These are phyloP conservation scores for Populus trichocarpa DNA, from an alignment of 441 rosid genomes.

Conservation along the genomic window DNA sequence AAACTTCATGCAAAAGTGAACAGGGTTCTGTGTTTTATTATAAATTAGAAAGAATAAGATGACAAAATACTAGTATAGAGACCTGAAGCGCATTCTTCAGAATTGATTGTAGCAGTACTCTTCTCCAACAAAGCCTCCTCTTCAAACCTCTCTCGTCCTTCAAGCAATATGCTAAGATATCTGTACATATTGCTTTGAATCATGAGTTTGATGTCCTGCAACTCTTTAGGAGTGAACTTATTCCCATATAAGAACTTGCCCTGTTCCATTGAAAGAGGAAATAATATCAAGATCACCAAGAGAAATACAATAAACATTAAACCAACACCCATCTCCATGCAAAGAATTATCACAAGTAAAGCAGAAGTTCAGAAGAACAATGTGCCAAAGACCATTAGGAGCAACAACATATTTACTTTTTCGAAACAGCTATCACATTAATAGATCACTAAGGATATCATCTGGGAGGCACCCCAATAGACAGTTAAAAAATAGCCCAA, in stretches of 20 bases:
- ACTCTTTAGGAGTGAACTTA: conserved; percentile 45
- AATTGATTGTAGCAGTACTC: conserved; percentile 6
- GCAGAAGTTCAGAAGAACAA: background rate
- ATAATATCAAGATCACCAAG: background rate
- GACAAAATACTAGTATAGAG: background rate
- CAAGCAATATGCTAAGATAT: conserved; percentile 61
- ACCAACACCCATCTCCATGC: background rate
- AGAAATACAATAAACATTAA: background rate
- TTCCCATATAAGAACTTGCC: conserved; percentile 57
- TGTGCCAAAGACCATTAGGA: background rate
- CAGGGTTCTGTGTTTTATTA: background rate
- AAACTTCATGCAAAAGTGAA: too few species aligned
- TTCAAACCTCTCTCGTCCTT: conserved; percentile 62
- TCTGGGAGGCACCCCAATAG: background rate
- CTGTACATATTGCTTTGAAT: conserved; percentile 63
- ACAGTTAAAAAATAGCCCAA: background rate
- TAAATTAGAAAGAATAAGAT: background rate
- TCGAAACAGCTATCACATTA: background rate
- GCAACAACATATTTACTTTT: background rate
- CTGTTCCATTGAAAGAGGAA: conserved; percentile 27
- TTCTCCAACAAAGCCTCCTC: conserved; percentile 42
- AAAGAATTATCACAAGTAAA: background rate
- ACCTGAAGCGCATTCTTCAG: conserved; percentile 28
- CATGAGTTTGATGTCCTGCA: conserved; percentile 50
- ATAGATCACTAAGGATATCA: background rate